These are phyloP conservation scores for Hymenoscyphus fraxineus DNA, from an alignment of 2,329 filamentous ascomycete genomes.

Conservation along the genomic window DNA sequence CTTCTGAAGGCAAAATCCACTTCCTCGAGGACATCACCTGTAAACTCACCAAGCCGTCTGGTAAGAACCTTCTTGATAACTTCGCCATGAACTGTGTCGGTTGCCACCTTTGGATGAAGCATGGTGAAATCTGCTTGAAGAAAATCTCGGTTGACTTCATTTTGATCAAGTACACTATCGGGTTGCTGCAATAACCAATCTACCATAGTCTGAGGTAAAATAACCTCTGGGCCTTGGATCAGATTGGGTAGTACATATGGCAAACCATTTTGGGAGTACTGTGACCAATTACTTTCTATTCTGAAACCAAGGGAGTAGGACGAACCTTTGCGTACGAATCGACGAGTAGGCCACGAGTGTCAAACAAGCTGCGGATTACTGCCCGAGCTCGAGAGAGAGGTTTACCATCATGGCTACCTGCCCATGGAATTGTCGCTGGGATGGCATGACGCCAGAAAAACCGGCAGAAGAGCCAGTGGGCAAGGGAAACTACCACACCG, in stretches of 20 bases:
- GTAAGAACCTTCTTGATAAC: slow-evolving; percentile 38
- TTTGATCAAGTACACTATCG: slow-evolving; percentile 36
- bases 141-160: slow-evolving; percentile 39
- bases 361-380: slow-evolving; percentile 18
- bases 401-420: slow-evolving; percentile 10
- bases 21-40: slow-evolving; percentile 28
- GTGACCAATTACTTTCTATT: slow-evolving; percentile 6
- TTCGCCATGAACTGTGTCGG: slow-evolving; percentile 36
- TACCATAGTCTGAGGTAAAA: slow-evolving; percentile 41
- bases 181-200: slow-evolving; percentile 41
- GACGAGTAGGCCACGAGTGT: slow-evolving; percentile 20
- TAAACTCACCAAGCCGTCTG: slow-evolving; percentile 25
- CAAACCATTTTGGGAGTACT: slow-evolving; percentile 43
- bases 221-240: slow-evolving; percentile 40
- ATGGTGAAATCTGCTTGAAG: slow-evolving; percentile 38
- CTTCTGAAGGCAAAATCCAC: slow-evolving; percentile 27
- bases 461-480: slow-evolving; percentile 14
- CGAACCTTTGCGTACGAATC: slow-evolving; percentile 24
- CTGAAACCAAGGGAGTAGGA: not conserved
- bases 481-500: not conserved
- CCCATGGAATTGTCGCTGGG: slow-evolving; percentile 20
- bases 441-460: slow-evolving; percentile 20
- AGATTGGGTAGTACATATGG: slow-evolving; percentile 42
- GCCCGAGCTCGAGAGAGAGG: slow-evolving; percentile 18
- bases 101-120: slow-evolving; percentile 24